phyloP scores from a whole-genome alignment of 768 basidiomycete genomes.

The Cystofilobasidium bisporidii region DNA sequence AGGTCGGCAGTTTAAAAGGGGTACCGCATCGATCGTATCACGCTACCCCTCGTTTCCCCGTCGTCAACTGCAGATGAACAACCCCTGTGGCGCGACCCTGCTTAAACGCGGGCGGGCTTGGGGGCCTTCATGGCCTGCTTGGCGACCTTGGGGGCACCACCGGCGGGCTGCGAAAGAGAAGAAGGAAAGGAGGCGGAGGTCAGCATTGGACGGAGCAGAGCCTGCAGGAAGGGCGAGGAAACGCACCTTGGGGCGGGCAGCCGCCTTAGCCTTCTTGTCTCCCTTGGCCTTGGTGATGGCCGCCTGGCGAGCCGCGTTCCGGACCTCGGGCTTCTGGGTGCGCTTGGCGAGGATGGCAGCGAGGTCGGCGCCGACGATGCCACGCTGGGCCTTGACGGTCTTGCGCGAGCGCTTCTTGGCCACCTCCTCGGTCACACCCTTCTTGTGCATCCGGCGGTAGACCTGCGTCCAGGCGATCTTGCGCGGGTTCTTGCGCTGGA shows the following conservation, averaged over 20 bases:
- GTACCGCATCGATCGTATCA: too few species aligned
- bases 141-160: constrained; percentile 67
- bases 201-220: not conserved
- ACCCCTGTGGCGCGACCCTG: too few species aligned
- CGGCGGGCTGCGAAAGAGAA: constrained; percentile 32
- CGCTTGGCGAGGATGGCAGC: constrained; percentile 81
- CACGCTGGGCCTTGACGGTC: constrained; percentile 92
- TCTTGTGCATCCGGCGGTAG: constrained; percentile 98
- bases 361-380: constrained; percentile 94
- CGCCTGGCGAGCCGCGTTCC: constrained; percentile 65
- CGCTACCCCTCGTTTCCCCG: too few species aligned
- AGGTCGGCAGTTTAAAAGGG: too few species aligned
- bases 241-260: not conserved
- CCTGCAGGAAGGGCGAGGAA: not conserved
- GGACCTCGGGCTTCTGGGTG: constrained; percentile 77
- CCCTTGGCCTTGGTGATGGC: constrained; percentile 91
- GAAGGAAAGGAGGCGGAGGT: not conserved
- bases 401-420: constrained; percentile 97
- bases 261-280: constrained; percentile 85
- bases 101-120: constrained; percentile 26
- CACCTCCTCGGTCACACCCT: constrained; percentile 97
- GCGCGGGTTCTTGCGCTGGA: constrained; percentile 98
- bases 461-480: constrained; percentile 96
- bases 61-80: too few species aligned
- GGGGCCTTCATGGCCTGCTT: constrained; percentile 66